phyloP scores from a whole-genome alignment of 2,329 filamentous ascomycete genomes.

The Ploettnerulaceae sp. region DNA sequence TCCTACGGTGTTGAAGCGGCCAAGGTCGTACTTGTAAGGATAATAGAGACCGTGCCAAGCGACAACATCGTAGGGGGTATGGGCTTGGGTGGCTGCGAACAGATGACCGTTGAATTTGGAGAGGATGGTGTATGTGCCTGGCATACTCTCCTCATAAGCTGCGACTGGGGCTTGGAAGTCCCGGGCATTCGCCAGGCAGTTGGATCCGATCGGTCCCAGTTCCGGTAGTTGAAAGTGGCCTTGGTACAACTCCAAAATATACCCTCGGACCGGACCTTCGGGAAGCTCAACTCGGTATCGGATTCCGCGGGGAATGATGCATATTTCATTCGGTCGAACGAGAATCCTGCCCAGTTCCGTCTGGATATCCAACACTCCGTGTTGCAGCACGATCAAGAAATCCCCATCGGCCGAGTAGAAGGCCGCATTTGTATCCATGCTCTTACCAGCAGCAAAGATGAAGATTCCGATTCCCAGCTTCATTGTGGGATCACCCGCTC shows the following conservation, averaged over 20 bases:
- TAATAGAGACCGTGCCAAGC: conserved; percentile 79
- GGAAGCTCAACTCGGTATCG: conserved; percentile 67
- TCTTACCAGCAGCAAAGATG: conserved; percentile 72
- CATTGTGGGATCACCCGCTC: conserved; percentile 71
- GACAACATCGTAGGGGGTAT: conserved; percentile 74
- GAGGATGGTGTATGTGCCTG: conserved; percentile 46
- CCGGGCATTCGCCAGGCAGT: conserved; percentile 67
- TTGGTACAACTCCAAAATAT: conserved; percentile 70
- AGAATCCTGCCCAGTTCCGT: conserved; percentile 72
- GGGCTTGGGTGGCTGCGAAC: conserved; percentile 59
- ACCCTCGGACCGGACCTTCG: conserved; percentile 60
- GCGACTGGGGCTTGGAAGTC: conserved; percentile 74
- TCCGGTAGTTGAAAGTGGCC: conserved; percentile 68
- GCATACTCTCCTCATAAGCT: conserved; percentile 55
- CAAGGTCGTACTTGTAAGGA: conserved; percentile 77
- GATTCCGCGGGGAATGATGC: conserved; percentile 68
- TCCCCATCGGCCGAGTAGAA: conserved; percentile 85
- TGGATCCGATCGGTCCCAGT: conserved; percentile 68
- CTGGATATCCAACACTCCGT: conserved; percentile 68
- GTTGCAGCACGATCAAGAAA: conserved; percentile 69
- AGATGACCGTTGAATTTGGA: conserved; percentile 65
- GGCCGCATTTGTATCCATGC: conserved; percentile 68
- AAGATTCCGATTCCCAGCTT: conserved; percentile 78
- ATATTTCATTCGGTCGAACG: conserved; percentile 74
- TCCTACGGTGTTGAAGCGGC: conserved; percentile 70